Evolutionary conservation across 306 rosid species (phyloP), one percentile per base, ranked within the genome.

Genomic region (Cicer arietinum): DNA sequence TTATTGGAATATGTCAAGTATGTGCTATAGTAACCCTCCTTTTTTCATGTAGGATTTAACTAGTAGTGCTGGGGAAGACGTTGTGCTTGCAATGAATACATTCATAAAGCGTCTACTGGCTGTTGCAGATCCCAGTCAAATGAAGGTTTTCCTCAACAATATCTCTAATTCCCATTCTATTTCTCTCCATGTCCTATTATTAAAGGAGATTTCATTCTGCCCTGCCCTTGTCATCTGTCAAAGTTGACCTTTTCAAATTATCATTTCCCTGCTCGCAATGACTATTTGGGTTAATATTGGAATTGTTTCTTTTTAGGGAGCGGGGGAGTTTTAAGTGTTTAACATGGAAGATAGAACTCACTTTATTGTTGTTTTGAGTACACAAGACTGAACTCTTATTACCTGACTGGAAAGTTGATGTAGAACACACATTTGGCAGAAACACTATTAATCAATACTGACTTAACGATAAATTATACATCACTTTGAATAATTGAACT

Each of bases 31-130:
- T 65, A 60, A 71, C 71, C 57, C 56, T 14, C 43, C 45, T 74
- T 78, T 81, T 39, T 43, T 70, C 69, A 50, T 79, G 80, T 82
- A 94, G 99, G 96, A 92, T 9, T 84, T 94, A 82, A 92, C 97
- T 7, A 92, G 91, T 75, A 94, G 90, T 78, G 97, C 97, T 40
- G 99, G 99, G 63, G 99, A 94, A 73, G 99, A 94, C 45, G 99
- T 87, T 76, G 89, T 92, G 35, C 74, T 92, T 84, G 97, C 99
- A 0, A 92, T 92, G 99, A 92, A 94, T 69, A 89, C 95, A 62
- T 94, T 94, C 87, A 92, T 94, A 83, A 94, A 94, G 88, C 96
- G 99, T 75, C 88, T 94, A 20, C 78, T 94, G 81, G 96, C 92
- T 54, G 96, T 85, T 79, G 89, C 99, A 47, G 99, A 94, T 87